Conservation (phyloP, 768 basidiomycete genomes). For the Serpula lacrymans region DNA sequence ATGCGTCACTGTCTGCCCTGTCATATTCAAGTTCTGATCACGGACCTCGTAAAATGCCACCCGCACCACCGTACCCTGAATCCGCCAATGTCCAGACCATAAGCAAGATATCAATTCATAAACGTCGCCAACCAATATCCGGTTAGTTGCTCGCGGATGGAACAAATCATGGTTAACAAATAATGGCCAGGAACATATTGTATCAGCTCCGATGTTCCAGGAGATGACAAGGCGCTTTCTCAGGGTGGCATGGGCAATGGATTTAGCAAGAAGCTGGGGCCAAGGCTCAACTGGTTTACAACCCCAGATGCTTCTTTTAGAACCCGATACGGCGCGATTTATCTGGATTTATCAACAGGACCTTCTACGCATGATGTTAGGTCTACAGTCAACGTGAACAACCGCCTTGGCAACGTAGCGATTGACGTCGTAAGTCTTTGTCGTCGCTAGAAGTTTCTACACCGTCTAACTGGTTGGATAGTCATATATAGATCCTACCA, state of each 20-base stretch:
- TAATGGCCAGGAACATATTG: slow-evolving; percentile 38
- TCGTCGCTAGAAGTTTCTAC: slow-evolving; percentile 7
- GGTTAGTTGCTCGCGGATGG: slow-evolving; percentile 21
- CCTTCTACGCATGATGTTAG: slow-evolving; percentile 25
- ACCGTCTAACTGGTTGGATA: not conserved
- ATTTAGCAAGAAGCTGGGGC: slow-evolving; percentile 14
- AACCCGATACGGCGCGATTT: slow-evolving; percentile 38
- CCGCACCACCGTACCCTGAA: slow-evolving; percentile 4
- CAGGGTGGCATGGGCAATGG: slow-evolving; percentile 4
- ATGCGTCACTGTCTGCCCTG: too few species aligned
- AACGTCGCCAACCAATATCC: slow-evolving; percentile 28
- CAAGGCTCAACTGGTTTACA: slow-evolving; percentile 18
- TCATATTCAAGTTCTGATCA: too few species aligned
- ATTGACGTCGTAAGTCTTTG: slow-evolving; percentile 5
- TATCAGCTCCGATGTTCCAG: slow-evolving; percentile 35
- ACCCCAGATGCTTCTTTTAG: slow-evolving; percentile 32
- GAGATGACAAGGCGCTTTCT: slow-evolving; percentile 14
- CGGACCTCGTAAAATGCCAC: too few species aligned
- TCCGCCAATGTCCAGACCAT: too few species aligned
- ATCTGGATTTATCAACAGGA: slow-evolving; percentile 37
- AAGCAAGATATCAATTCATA: slow-evolving; percentile 31
- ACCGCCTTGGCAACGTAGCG: slow-evolving; percentile 35
- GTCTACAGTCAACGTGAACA: slow-evolving; percentile 36
- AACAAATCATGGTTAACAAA: too few species aligned
- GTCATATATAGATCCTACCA: not conserved